Percentiles rank a stretch among this genome's conserved stretches.
Conservation (phyloP, 805 yeast genomes). For the Debaryomyces castellii region DNA sequence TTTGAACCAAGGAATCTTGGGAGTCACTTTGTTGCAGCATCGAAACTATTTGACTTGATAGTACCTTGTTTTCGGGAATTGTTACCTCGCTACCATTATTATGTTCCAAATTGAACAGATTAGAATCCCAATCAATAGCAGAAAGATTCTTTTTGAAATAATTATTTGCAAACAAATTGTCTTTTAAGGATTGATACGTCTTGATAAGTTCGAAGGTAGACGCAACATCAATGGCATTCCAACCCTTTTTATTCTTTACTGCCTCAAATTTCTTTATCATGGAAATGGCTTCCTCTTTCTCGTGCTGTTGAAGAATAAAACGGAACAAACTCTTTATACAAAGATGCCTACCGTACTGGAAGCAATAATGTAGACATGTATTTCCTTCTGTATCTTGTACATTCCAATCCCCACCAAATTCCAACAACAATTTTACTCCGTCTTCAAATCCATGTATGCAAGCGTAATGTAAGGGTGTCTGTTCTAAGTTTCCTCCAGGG, state of each 20-base stretch:
- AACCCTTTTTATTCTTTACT: conserved; percentile 27
- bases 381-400: conserved; percentile 31
- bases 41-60: conserved; percentile 32
- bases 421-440: conserved; percentile 37
- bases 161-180: conserved; percentile 14
- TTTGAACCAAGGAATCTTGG: neutral
- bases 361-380: conserved; percentile 38
- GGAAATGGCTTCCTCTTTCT: conserved; percentile 11
- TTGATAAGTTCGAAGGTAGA: conserved; percentile 25
- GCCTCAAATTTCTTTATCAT: conserved; percentile 20
- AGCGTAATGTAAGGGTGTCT: conserved; percentile 40
- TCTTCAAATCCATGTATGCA: conserved; percentile 35
- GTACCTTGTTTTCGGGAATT: conserved; percentile 20
- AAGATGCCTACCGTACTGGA: conserved; percentile 33
- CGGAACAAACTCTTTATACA: conserved; percentile 29
- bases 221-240: conserved; percentile 34
- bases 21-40: conserved; percentile 14
- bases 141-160: conserved; percentile 9
- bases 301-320: conserved; percentile 10
- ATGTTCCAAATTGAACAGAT: neutral
- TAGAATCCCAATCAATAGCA: conserved; percentile 5
- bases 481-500: conserved; percentile 28
- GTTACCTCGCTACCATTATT: conserved; percentile 9
- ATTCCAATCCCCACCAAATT: conserved; percentile 40
- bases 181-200: conserved; percentile 23